Conservation (phyloP, 805 yeast genomes). For the Clavispora phyllophila region DNA sequence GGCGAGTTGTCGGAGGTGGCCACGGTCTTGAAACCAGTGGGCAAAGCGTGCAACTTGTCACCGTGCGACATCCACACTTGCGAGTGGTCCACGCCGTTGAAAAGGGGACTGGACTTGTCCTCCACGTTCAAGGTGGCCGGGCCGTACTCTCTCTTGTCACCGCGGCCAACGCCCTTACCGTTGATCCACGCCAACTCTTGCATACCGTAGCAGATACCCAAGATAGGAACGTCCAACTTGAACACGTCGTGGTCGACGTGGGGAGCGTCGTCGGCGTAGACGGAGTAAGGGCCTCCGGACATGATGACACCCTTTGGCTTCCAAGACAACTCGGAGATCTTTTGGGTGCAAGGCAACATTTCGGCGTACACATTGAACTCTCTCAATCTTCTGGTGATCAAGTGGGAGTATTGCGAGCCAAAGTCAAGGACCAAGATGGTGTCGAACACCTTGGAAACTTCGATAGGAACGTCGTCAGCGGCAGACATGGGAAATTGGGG, state of each 20-base stretch:
- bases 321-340: constrained; percentile 86
- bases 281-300: constrained; percentile 98
- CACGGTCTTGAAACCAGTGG: constrained; percentile 80
- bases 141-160: constrained; percentile 97
- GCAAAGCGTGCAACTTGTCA: constrained; percentile 88
- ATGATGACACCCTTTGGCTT: constrained; percentile 94
- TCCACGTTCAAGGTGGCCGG: constrained; percentile 83
- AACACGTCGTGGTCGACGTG: constrained; percentile 95
- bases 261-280: constrained; percentile 91
- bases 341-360: constrained; percentile 99
- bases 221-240: constrained; percentile 84
- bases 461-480: constrained; percentile 36
- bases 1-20: constrained; percentile 95
- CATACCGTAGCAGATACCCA: constrained; percentile 99
- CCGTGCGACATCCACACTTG: constrained; percentile 99
- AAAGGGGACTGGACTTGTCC: constrained; percentile 64
- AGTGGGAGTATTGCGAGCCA: constrained; percentile 97
- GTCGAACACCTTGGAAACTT: constrained; percentile 88
- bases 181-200: constrained; percentile 98
- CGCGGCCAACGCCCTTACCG: constrained; percentile 89
- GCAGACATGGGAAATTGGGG: not conserved
- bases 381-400: constrained; percentile 94
- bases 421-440: constrained; percentile 96
- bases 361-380: constrained; percentile 98
- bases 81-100: constrained; percentile 86